Base-by-base conservation (phyloP, 2,329 filamentous ascomycete species). In the Fusarium gaditjirri region DNA sequence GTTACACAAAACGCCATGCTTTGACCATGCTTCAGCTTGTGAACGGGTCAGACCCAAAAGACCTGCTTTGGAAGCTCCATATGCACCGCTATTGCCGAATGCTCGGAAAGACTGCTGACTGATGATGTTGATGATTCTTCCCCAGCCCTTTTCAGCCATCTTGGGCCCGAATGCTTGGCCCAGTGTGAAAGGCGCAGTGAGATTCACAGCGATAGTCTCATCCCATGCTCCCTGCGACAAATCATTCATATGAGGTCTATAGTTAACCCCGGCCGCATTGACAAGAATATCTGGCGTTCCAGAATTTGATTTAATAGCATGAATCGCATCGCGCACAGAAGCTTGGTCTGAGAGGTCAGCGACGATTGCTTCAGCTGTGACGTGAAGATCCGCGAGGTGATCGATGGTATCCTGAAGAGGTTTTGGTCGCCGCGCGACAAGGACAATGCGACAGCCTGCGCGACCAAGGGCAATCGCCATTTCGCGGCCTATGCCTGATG, bases 1-100 rank as follows among this genome's bases (percentile, higher is more conserved):
- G 31, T 81, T 81, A 36, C 80, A 81, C 1, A 81, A 33, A 8
- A 81, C 80, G 9, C 80, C 80, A 1, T 70, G 68, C 0, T 58
- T 66, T n/a, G 79, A 81, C 80, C 80, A 81, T 1, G 79, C 80
- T 43, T 81, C 80, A 1, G 80, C 79, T 50, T 81, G 80, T 1
- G 79, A 79, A 2, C 80, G 71, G 5, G 80, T 81, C 9, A 81
- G 52, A 0, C 78, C 76, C 0, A 80, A 61, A 8, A 81, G 71
- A 1, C 78, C 80, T 4, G 76, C 80, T 29, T 80, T 81, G 1
- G 78, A 78, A 1, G 73, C 79, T 8, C 80, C 78, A 13, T 81
- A 81, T 0, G 78, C 80, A 9, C 80, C 80, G 27, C 80, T 79
- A 43, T 80, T 80, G 1, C 78, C 79, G 11, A 70, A 80, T 0